Evolutionary conservation across 108 stramenopile genomes (phyloP), one percentile per base, ranked within the genome.

Genomic region (Parietichytrium sp.): DNA sequence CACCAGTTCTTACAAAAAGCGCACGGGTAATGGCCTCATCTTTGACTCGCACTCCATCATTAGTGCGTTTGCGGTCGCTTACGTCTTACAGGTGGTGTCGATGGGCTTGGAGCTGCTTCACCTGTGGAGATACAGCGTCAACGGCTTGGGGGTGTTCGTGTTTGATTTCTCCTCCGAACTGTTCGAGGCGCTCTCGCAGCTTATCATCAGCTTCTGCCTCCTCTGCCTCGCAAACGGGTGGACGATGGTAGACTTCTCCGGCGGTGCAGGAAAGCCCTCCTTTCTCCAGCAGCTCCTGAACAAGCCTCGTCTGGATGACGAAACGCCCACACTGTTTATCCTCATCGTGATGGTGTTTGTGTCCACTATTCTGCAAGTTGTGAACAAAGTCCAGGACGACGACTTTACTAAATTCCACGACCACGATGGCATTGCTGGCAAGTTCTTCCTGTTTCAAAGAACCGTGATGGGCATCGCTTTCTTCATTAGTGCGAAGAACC

Each of bases 361-460:
- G 38, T 72, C 61, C 13, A 72, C 61, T 6, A 72, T 72, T 3
- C 42, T 72, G 42, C 61, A 72, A 25, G 45, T 72, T n/a, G 45
- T 72, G 38, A 72, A 72, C 61, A 72, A 72, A 42, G 61, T 72
- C 42, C 36, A 72, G 42, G 61, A 72, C 25, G 61, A 72, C 20
- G 61, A 72, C 61, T 72, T 72, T 20, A 33, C 45, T 25, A 72
- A 72, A 25, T 72, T 72, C 42, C 61, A 72, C 20, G 61, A 72
- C 61, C 25, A 72, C 42, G 61, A 72, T 25, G 61, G 61, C 33
- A n/a, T 36, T 2, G 33, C 61, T 7, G 61, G 61, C 33, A 72
- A 72, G 42, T 72, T 72, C 20, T 42, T 72, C 61, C 33, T 72
- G 38, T 15, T 72, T 33, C 61, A 72, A 20, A 33, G 61, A n/a